phyloP scores from a whole-genome alignment of 768 basidiomycete genomes.

The Mycena filopes region DNA sequence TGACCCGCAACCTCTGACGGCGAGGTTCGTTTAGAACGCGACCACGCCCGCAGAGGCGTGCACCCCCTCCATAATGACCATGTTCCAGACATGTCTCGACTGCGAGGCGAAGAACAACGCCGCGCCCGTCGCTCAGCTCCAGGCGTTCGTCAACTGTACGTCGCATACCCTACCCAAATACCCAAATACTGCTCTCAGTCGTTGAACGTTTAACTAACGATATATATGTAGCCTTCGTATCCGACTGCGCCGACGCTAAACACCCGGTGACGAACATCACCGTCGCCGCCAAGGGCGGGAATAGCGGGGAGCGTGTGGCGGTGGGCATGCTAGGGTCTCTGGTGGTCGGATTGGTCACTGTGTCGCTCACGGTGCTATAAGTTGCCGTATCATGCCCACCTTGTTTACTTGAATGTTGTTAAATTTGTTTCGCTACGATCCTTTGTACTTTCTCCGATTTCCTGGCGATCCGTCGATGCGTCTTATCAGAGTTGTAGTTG shows the following conservation, averaged over 20 bases:
- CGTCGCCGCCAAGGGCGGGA: conserved; percentile 1
- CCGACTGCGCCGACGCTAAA: neutral
- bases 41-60: neutral
- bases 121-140: neutral
- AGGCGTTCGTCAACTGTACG: conserved; percentile 17
- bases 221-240: conserved; percentile 9
- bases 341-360: neutral
- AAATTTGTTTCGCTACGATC: too few species aligned
- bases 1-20: neutral
- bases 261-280: conserved; percentile 23
- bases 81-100: conserved; percentile 24
- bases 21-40: conserved; percentile 9
- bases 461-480: too few species aligned
- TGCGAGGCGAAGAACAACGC: conserved; percentile 17
- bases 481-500: too few species aligned
- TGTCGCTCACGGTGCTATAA: conserved; percentile 1
- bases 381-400: too few species aligned
- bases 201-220: too few species aligned
- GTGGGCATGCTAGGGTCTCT: neutral
- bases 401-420: too few species aligned
- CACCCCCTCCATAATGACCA: conserved; percentile 12
- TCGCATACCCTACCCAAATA: neutral
- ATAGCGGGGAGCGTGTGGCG: conserved; percentile 5
- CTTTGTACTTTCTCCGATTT: too few species aligned
- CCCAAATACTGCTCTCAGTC: neutral